Conservation (phyloP, 352 stramenopile species). For the Blastocystis sp. region DNA sequence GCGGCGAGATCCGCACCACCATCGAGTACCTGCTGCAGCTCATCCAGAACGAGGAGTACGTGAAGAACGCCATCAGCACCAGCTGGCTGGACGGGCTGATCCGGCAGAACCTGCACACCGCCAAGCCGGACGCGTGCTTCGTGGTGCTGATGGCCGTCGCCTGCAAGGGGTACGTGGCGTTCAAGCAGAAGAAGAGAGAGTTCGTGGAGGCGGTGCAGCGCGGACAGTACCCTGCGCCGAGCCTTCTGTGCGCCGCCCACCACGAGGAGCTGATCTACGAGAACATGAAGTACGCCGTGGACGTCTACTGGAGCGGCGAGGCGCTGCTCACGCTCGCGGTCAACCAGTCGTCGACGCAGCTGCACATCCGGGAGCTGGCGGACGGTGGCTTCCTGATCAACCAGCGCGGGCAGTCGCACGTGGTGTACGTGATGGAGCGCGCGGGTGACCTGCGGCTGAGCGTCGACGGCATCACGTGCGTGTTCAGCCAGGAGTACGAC, state of each 20-base stretch:
- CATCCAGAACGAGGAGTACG: conserved; percentile 97
- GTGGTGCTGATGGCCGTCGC: conserved; percentile 84
- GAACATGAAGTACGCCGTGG: conserved; percentile 94
- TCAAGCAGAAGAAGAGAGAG: conserved; percentile 77
- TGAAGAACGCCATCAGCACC: conserved; percentile 96
- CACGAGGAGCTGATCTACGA: conserved; percentile 96
- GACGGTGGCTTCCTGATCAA: conserved; percentile 96
- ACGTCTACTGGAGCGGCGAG: conserved; percentile 82
- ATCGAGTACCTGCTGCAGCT: conserved; percentile 99
- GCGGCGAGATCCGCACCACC: conserved; percentile 98
- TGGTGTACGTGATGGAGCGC: conserved; percentile 90
- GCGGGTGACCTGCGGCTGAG: conserved; percentile 84
- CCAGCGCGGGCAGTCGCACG: conserved; percentile 90
- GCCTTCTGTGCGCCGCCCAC: conserved; percentile 80
- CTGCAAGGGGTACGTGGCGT: conserved; percentile 80
- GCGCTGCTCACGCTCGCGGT: conserved; percentile 86
- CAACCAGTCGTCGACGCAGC: conserved; percentile 82
- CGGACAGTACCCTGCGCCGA: conserved; percentile 85
- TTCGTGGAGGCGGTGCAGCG: conserved; percentile 78
- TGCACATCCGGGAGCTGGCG: conserved; percentile 90
- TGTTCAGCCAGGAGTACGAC: conserved; percentile 99
- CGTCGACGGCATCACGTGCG: conserved; percentile 88
- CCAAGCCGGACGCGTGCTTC: conserved; percentile 71
- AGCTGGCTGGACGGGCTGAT: conserved; percentile 96
- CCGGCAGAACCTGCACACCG: conserved; percentile 84